Evolutionary conservation across 2,329 filamentous ascomycete genomes (phyloP).

Genomic region (Pyrenophora teres): DNA sequence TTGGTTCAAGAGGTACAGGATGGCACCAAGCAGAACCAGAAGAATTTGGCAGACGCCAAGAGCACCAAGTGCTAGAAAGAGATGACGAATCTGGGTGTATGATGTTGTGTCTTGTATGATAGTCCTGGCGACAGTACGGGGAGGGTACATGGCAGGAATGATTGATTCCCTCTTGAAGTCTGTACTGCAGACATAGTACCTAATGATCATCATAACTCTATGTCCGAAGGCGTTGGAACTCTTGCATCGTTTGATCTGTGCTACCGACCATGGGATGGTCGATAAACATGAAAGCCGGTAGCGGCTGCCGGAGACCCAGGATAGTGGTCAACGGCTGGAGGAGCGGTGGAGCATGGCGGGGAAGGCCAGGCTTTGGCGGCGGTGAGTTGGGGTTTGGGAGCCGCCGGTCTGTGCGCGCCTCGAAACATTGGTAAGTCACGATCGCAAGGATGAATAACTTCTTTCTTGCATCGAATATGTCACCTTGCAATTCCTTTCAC

Average conservation of each 20-base stretch:
- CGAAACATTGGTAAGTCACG: background rate
- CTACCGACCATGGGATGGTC: too few relatives aligned
- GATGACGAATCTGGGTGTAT: too few relatives aligned
- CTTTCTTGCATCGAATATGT: background rate
- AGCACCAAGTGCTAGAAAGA: background rate
- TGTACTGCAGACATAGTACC: too few relatives aligned
- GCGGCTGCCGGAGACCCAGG: constrained; percentile 24
- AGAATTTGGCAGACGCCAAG: constrained; percentile 18
- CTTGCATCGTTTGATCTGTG: too few relatives aligned
- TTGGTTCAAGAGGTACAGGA: constrained; percentile 21
- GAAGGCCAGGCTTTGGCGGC: constrained; percentile 2
- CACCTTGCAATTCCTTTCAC: too few relatives aligned
- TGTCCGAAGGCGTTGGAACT: too few relatives aligned
- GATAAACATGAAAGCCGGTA: constrained; percentile 12
- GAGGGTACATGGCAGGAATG: too few relatives aligned
- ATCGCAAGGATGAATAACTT: background rate
- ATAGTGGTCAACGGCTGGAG: constrained; percentile 17
- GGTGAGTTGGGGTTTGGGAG: constrained; percentile 13
- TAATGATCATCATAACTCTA: too few relatives aligned
- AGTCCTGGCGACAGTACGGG: too few relatives aligned
- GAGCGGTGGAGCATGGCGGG: constrained; percentile 9
- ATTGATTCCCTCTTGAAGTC: too few relatives aligned
- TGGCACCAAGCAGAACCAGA: constrained; percentile 25
- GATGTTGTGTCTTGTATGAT: too few relatives aligned
- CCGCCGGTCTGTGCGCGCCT: constrained; percentile 9